Base-by-base conservation (phyloP, 805 yeast genomes). In the Schizosaccharomyces cryophilus region DNA sequence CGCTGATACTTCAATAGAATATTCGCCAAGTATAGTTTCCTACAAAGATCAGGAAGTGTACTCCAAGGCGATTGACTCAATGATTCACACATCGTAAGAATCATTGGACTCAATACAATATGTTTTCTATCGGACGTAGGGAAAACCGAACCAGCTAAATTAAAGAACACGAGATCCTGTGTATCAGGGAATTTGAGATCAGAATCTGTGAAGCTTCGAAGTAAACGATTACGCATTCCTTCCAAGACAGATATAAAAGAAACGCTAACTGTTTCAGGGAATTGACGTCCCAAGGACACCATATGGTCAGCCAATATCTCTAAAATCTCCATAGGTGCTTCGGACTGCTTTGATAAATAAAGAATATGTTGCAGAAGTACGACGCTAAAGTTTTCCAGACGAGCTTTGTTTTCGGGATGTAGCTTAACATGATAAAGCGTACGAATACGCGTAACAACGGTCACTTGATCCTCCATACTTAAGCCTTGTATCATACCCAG, bases 41-140 rank as follows among this genome's bases (percentile, higher is more conserved):
- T 77, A 56, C 80, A 78, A 5, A 83, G 64, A 55, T 73, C 74
- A 31, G 69, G 69, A 30, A 79, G 63, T 4, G 75, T 67, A 26
- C 68, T 68, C 31, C 72, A 70, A 54, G 76, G 75, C 24, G 78
- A 66, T 65, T 78, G 80, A 61, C 82, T 81, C 61, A 90, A 72
- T 15, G 80, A 74, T 70, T 87, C 90, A 59, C 83, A 79, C 74
- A 87, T 80, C 48, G 87, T 72, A 42, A 93, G 78, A 38, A 80
- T 73, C 1, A 90, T 78, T 3, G 96, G 95, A 0, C 96, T 89
- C 4, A 83, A 89, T 11, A 93, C 84, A 63, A 88, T 75, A 74
- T 93, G 98, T 72, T 85, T 90, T 69, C 87, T 89, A 74, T 93
- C 99, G 0, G 98, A 93, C 0, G 96, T 87, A 0, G 98, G 89